These are phyloP conservation scores for Acacia confusa DNA, from an alignment of 306 rosid genomes.

Conservation along the genomic window DNA sequence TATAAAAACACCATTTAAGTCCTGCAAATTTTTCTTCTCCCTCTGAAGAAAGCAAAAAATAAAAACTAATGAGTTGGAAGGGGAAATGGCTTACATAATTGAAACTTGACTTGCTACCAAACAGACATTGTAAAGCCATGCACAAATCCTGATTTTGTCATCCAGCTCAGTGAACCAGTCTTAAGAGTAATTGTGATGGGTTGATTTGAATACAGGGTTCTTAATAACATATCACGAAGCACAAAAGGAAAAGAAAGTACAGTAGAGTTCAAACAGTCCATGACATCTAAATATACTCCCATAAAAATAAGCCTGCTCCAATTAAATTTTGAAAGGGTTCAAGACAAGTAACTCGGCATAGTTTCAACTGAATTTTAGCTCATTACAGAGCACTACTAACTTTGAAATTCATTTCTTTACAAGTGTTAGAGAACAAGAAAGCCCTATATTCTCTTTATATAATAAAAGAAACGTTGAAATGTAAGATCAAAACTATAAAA, in stretches of 20 bases:
- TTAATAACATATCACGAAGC: neutral
- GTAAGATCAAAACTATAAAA: neutral
- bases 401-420: neutral
- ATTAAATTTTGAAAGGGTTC: neutral
- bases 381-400: neutral
- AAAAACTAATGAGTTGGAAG: neutral
- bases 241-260: neutral
- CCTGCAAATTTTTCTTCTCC: conserved; percentile 82
- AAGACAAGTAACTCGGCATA: neutral
- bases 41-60: conserved; percentile 51
- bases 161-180: neutral
- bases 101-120: conserved; percentile 7
- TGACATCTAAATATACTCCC: neutral
- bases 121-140: neutral
- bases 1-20: conserved; percentile 69
- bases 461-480: neutral
- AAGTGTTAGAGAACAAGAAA: neutral
- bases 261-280: neutral
- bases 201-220: neutral
- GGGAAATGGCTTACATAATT: neutral
- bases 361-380: neutral
- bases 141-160: neutral
- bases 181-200: neutral
- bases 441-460: neutral
- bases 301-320: neutral